Conservation (phyloP, 208 protist species). For the Phytomonas sp. region DNA sequence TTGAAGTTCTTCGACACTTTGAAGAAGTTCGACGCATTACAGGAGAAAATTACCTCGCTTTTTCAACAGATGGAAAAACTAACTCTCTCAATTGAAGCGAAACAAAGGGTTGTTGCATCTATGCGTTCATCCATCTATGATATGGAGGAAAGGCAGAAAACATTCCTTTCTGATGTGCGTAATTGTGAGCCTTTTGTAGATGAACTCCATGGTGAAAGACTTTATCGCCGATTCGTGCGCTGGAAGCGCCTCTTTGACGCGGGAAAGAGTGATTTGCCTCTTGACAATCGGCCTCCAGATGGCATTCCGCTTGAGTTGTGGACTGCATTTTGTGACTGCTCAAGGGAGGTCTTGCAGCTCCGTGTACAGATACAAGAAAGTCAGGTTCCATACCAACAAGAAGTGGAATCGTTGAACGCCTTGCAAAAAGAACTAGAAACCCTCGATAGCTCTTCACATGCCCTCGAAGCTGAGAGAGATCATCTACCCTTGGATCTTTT, state of each 20-base stretch:
- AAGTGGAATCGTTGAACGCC: conserved; percentile 16
- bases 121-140: conserved; percentile 21
- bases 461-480: conserved; percentile 18
- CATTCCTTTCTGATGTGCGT: conserved; percentile 22
- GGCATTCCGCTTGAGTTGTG: conserved; percentile 36
- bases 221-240: conserved; percentile 63
- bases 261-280: conserved; percentile 22
- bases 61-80: conserved; percentile 20
- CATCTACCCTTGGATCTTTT: conserved; percentile 19
- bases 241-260: conserved; percentile 63
- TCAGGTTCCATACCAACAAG: conserved; percentile 17
- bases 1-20: conserved; percentile 26
- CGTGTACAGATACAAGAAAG: conserved; percentile 22
- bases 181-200: conserved; percentile 52
- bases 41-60: conserved; percentile 17
- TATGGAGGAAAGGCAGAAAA: conserved; percentile 29
- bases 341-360: conserved; percentile 25
- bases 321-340: conserved; percentile 53
- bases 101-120: conserved; percentile 21
- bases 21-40: conserved; percentile 18
- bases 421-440: conserved; percentile 20
- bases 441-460: conserved; percentile 17
- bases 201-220: conserved; percentile 37
- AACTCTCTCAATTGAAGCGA: conserved; percentile 21
- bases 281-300: conserved; percentile 19